Percentiles rank a stretch among this genome's conserved stretches.
phyloP scores from a whole-genome alignment of 225 moss, liverwort and hornwort genomes.

The Straminergon stramineum region DNA sequence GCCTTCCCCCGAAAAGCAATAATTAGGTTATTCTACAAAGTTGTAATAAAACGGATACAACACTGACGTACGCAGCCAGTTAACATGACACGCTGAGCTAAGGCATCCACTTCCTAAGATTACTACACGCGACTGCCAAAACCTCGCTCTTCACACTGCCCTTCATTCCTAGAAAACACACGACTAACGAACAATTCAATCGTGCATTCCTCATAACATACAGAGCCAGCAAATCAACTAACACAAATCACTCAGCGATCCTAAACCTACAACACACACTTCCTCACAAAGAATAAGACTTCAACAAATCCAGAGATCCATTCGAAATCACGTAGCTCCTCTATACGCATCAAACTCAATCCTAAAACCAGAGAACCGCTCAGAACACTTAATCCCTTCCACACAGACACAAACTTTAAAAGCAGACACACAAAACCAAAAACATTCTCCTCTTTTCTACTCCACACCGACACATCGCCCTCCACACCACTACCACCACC shows the following conservation, averaged over 20 bases:
- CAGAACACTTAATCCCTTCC: background rate
- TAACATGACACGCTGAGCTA: background rate
- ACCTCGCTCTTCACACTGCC: background rate
- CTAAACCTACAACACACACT: background rate
- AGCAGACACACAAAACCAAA: background rate
- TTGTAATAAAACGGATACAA: background rate
- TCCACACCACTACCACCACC: background rate
- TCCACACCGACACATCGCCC: background rate
- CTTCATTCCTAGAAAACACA: background rate
- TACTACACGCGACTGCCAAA: background rate
- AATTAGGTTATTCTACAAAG: conserved; percentile 9
- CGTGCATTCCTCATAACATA: background rate
- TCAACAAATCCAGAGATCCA: background rate
- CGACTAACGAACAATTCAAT: background rate
- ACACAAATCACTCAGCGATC: background rate
- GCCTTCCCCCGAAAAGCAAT: background rate
- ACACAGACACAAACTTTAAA: background rate
- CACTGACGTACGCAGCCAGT: background rate
- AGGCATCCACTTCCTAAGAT: background rate
- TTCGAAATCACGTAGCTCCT: background rate
- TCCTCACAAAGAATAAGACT: background rate
- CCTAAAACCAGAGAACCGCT: background rate
- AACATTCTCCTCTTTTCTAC: background rate
- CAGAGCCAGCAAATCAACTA: background rate
- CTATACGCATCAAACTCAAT: background rate